Evolutionary conservation across 2,329 filamentous ascomycete species (phyloP), one percentile per base, ranked within the genome.

Genomic region (Arthrobotrys conoides): DNA sequence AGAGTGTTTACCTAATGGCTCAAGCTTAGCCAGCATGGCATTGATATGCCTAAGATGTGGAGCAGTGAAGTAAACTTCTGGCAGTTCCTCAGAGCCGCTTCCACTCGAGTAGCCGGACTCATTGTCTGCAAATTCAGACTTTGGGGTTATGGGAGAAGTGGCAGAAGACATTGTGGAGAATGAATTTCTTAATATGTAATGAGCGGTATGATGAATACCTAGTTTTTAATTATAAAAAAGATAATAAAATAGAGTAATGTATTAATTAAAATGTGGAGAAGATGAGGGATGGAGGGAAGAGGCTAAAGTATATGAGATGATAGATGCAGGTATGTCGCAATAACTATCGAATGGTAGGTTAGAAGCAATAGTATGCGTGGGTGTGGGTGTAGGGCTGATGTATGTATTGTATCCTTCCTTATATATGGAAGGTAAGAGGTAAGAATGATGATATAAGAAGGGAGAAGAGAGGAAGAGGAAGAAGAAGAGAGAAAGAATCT

Each of bases 21-120:
- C 90, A 85, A 98, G 92, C 83, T 91, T 89, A 85, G 96, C 92
- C 82, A 99, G 87, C 85, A 97, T 93, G 80, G 90, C 86, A 88
- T 99, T 99, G 84, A 99, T 88, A 85, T 95, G 95, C 83, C 93
- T 91, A 82, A 98, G 88, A 85, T 99, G 95, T 80, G 91, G 89
- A 84, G 92, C 92, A 81, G 93, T 95, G 87, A 99, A 93, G 85
- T 91, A 90, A 82, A 98, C 88, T 78, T 93, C 89, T 14, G 94
- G 92, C 20, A 95, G 87, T 81, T 87, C 87, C 66, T 87, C 86
- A 51, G 88, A 87, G 82, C 89, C 91, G 38, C 89, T 90, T 85
- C 85, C 92, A 61, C 87, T 91, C 83, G 90, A 93, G 86, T 97
- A 97, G 80, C 95, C 95, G 41, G 95, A 97, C 85, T 97, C 93